Evolutionary conservation across 2,329 filamentous ascomycete species (phyloP).

Genomic region (Exophiala aquamarina): DNA sequence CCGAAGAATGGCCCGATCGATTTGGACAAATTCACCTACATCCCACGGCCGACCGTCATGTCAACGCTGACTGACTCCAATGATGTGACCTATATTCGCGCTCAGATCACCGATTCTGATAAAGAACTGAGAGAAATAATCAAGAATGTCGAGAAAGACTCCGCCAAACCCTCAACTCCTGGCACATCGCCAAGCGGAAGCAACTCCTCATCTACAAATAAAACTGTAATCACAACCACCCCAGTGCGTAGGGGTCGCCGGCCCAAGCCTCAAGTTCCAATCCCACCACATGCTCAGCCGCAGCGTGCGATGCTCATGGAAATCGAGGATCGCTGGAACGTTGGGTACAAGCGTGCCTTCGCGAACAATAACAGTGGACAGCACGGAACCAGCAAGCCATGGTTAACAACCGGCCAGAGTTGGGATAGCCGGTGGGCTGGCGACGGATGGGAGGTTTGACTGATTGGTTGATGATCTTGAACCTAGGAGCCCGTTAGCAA

Average conservation of each 20-base stretch:
- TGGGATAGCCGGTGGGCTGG: conserved; percentile 18
- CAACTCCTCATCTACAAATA: conserved; percentile 11
- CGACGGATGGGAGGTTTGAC: conserved; percentile 34
- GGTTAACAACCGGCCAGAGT: conserved; percentile 8
- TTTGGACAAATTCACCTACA: conserved; percentile 66
- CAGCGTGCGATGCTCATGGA: conserved; percentile 48
- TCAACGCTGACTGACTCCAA: conserved; percentile 56
- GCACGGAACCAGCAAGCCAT: conserved; percentile 14
- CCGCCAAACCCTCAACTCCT: conserved; percentile 3
- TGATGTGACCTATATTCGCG: conserved; percentile 68
- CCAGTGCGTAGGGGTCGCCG: conserved; percentile 14
- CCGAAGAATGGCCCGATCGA: conserved; percentile 50
- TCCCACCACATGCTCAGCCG: conserved; percentile 37
- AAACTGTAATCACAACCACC: not conserved
- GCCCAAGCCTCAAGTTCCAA: conserved; percentile 33
- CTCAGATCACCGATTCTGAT: conserved; percentile 77
- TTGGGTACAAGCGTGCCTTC: conserved; percentile 25
- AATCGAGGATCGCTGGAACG: conserved; percentile 31
- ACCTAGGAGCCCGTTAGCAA: too few species aligned
- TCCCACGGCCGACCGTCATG: conserved; percentile 76
- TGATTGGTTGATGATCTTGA: too few species aligned
- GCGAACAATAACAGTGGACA: conserved; percentile 1
- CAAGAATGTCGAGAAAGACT: conserved; percentile 54
- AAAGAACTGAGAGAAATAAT: conserved; percentile 72
- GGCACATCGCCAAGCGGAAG: not conserved